A percentile compares a stretch with the other conserved stretches of the same genome.
Conservation (phyloP, 2,329 filamentous ascomycete genomes). For the Sphaerostilbella broomeana region DNA sequence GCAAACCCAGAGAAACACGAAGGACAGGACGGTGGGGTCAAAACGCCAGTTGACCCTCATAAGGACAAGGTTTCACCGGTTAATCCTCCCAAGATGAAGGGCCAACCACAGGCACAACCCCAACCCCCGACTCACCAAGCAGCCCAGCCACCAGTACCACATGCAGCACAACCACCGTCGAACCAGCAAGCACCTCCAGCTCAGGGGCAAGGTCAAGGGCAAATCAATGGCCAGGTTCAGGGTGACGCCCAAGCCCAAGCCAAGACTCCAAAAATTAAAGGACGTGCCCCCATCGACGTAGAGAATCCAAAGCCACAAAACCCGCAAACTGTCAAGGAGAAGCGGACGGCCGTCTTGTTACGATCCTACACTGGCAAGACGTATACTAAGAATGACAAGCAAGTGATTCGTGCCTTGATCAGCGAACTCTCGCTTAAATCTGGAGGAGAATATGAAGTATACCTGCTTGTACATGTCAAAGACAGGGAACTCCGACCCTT, state of each 20-base stretch:
- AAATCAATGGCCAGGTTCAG: no score
- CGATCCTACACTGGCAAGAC: constrained; percentile 68
- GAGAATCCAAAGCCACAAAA: constrained; percentile 8
- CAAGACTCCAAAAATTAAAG: constrained; percentile 15
- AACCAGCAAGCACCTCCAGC: no score
- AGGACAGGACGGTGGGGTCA: not conserved
- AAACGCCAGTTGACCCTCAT: not conserved
- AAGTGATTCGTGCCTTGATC: constrained; percentile 72
- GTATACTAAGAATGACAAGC: constrained; percentile 73
- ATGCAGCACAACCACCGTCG: no score
- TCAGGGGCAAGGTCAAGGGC: no score
- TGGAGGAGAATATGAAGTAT: constrained; percentile 75
- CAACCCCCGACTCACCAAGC: no score
- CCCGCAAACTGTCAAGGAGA: constrained; percentile 29
- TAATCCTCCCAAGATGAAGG: not conserved
- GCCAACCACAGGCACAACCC: not conserved
- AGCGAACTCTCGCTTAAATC: constrained; percentile 69
- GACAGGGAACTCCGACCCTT: constrained; percentile 52
- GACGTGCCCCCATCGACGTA: constrained; percentile 8
- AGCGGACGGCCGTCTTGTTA: constrained; percentile 66
- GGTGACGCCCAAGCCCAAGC: no score
- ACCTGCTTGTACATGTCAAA: constrained; percentile 73
- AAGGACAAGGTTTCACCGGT: constrained; percentile 3
- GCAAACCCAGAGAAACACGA: not conserved
- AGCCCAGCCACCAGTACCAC: no score